phyloP scores from a whole-genome alignment of 129 eudicot genomes.

The Artemisia argyi region DNA sequence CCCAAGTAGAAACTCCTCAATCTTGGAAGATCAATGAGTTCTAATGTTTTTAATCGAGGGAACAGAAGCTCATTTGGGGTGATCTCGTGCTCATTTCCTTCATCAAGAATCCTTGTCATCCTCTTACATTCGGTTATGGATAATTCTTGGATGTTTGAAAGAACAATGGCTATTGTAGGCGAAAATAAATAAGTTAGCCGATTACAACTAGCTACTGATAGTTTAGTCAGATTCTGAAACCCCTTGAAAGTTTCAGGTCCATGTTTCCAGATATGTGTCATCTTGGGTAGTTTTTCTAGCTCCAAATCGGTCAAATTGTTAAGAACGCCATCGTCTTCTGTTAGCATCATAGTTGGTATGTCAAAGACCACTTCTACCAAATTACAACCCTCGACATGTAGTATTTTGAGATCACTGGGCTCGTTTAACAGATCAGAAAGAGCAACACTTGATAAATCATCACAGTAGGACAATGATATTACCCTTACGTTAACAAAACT shows the following conservation, averaged over 20 bases:
- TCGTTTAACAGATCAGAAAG: conserved; percentile 9
- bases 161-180: conserved; percentile 9
- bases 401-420: conserved; percentile 23
- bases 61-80: conserved; percentile 11
- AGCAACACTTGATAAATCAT: conserved; percentile 24
- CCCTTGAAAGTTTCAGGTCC: conserved; percentile 21
- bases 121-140: conserved; percentile 23
- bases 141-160: conserved; percentile 25
- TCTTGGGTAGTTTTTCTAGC: conserved; percentile 4
- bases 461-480: conserved; percentile 26
- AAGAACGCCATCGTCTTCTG: conserved; percentile 16
- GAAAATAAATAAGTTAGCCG: conserved; percentile 13
- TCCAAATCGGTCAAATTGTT: conserved; percentile 20
- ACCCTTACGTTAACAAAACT: conserved; percentile 13
- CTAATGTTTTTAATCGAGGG: conserved; percentile 23
- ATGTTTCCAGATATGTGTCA: conserved; percentile 31
- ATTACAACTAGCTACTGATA: conserved; percentile 23
- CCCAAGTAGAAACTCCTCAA: conserved; percentile 16
- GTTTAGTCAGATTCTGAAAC: conserved; percentile 27
- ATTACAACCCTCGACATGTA: conserved; percentile 22
- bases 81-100: conserved; percentile 4
- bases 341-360: not conserved
- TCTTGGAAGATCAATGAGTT: conserved; percentile 25
- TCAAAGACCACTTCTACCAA: conserved; percentile 22
- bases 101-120: conserved; percentile 21